A percentile compares a stretch with the other conserved stretches of the same genome.
phyloP scores from a whole-genome alignment of 2,329 filamentous ascomycete genomes.

The Fusarium compactum region DNA sequence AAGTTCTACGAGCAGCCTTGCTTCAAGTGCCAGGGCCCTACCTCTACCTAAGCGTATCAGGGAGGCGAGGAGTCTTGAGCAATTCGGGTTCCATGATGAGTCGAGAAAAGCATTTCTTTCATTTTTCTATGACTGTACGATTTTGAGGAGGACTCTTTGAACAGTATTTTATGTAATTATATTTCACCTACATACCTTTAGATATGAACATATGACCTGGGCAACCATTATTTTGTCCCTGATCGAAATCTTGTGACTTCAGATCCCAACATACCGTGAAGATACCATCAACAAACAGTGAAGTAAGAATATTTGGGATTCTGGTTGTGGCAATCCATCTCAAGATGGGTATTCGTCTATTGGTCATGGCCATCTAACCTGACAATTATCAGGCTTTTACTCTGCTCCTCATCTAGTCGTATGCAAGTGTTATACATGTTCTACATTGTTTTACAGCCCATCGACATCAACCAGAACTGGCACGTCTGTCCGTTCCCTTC shows the following conservation, averaged over 20 bases:
- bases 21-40: slow-evolving; percentile 16
- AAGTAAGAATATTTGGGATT: background rate
- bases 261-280: background rate
- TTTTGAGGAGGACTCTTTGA: slow-evolving; percentile 5
- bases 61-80: too few species aligned
- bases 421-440: background rate
- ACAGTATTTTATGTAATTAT: slow-evolving; percentile 39
- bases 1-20: slow-evolving; percentile 35
- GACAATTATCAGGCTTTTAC: background rate
- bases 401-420: background rate
- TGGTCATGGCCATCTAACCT: background rate
- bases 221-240: slow-evolving; percentile 25
- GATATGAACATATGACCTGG: slow-evolving; percentile 36
- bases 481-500: background rate
- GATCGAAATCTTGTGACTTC: background rate
- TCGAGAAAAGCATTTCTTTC: slow-evolving; percentile 13
- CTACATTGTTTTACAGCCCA: slow-evolving; percentile 1
- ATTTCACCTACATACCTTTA: slow-evolving; percentile 15
- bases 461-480: rapidly evolving
- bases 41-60: background rate
- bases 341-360: background rate
- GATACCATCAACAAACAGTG: background rate
- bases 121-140: slow-evolving; percentile 21
- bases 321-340: background rate
- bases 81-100: background rate